Conservation (phyloP, 1,139 yeast species). For the Maudiozyma humilis region DNA sequence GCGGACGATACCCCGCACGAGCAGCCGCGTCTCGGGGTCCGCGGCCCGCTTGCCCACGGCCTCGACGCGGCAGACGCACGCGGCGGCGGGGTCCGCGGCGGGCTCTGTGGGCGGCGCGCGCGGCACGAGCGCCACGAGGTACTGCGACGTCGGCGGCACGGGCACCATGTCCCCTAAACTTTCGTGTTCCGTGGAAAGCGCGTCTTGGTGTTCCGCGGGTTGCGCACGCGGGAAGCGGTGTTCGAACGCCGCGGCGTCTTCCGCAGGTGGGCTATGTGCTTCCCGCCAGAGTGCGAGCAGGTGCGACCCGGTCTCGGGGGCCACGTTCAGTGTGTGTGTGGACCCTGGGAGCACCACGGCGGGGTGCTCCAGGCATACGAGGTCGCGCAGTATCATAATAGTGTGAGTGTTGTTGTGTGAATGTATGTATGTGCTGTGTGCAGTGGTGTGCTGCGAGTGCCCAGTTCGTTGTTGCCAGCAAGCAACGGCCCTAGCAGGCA, state of each 20-base stretch:
- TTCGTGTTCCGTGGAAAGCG: background rate
- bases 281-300: background rate
- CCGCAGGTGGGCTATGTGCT: too few species aligned
- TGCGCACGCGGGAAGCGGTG: background rate
- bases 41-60: background rate
- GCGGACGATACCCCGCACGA: slow-evolving; percentile 49
- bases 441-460: too few species aligned
- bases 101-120: too few species aligned
- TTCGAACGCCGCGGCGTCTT: background rate
- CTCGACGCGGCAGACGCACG: slow-evolving; percentile 1
- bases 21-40: slow-evolving; percentile 33
- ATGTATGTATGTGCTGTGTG: too few species aligned
- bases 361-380: background rate
- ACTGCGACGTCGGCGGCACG: background rate
- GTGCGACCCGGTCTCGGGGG: background rate
- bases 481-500: too few species aligned
- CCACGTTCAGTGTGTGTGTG: background rate
- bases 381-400: too few species aligned
- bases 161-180: too few species aligned
- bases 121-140: background rate
- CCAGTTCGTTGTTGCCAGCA: too few species aligned
- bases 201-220: background rate
- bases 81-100: background rate
- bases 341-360: slow-evolving; percentile 2
- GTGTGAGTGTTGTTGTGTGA: too few species aligned